phyloP scores from a whole-genome alignment of 148 eudicot genomes.

The Chenopodium berlandieri region DNA sequence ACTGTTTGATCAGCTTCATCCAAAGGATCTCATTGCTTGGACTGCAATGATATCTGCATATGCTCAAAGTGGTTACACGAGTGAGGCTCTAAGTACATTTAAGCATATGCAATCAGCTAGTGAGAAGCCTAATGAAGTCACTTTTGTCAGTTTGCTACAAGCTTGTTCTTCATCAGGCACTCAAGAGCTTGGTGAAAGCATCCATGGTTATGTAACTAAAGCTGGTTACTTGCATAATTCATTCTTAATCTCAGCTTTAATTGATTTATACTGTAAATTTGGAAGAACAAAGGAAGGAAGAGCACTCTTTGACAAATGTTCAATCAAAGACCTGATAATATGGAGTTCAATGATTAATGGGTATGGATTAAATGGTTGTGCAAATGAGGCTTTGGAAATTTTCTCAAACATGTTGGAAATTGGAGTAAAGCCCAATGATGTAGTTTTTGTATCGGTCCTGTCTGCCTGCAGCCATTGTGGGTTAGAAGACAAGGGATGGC shows the following conservation, averaged over 20 bases:
- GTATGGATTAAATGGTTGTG: constrained; percentile 61
- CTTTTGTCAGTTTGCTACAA: constrained; percentile 55
- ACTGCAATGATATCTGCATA: constrained; percentile 62
- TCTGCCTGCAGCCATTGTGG: constrained; percentile 76
- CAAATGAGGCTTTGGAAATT: constrained; percentile 55
- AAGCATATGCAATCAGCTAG: constrained; percentile 48
- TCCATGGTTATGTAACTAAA: constrained; percentile 50
- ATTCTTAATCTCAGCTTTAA: constrained; percentile 46
- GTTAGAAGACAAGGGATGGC: constrained; percentile 62
- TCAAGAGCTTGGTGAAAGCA: constrained; percentile 48
- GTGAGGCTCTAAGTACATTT: constrained; percentile 40
- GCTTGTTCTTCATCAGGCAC: constrained; percentile 50
- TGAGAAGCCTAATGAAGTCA: constrained; percentile 59
- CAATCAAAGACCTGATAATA: constrained; percentile 49
- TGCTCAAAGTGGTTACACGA: constrained; percentile 47
- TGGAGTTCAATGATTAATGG: constrained; percentile 84
- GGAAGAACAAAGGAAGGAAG: constrained; percentile 54
- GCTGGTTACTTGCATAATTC: constrained; percentile 51
- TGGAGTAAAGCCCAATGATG: constrained; percentile 56
- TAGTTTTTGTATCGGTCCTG: constrained; percentile 60
- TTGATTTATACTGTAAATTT: constrained; percentile 63
- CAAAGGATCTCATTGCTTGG: constrained; percentile 64
- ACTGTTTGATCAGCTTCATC: constrained; percentile 42
- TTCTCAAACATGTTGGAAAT: constrained; percentile 52
- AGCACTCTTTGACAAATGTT: constrained; percentile 45